These are phyloP conservation scores for Mycena indigotica DNA, from an alignment of 768 basidiomycete genomes.

Conservation along the genomic window DNA sequence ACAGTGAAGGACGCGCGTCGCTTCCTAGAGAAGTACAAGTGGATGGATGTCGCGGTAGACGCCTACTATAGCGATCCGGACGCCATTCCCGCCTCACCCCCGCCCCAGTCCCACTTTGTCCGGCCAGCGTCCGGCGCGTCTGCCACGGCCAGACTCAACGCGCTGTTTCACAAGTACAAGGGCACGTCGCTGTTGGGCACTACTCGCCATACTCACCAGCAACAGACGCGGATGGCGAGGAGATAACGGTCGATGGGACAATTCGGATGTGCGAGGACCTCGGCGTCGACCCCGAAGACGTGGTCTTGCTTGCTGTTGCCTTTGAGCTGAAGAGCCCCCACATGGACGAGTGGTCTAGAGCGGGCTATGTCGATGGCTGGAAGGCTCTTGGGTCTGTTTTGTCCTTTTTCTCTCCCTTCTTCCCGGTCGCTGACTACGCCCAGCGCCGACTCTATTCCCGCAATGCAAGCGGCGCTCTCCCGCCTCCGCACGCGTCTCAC, in stretches of 20 bases:
- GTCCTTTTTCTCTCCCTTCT: background rate
- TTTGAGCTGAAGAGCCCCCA: conserved; percentile 76
- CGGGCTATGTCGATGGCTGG: conserved; percentile 84
- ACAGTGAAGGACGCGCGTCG: conserved; percentile 60
- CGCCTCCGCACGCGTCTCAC: conserved; percentile 57
- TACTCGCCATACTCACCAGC: too few relatives aligned
- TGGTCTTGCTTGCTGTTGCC: conserved; percentile 79
- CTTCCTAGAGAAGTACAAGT: conserved; percentile 70
- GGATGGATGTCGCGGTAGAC: conserved; percentile 73
- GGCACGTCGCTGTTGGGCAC: too few relatives aligned
- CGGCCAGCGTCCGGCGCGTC: conserved; percentile 32
- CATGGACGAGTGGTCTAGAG: conserved; percentile 70
- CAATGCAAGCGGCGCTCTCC: conserved; percentile 59
- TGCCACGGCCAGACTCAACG: conserved; percentile 55
- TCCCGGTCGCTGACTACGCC: too few relatives aligned
- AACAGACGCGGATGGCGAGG: conserved; percentile 46
- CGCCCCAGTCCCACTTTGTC: conserved; percentile 1
- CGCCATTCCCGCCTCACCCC: conserved; percentile 36
- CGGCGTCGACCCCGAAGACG: conserved; percentile 73
- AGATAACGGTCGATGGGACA: conserved; percentile 79
- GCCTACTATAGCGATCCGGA: too few relatives aligned
- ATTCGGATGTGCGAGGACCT: conserved; percentile 75
- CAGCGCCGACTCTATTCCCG: conserved; percentile 67
- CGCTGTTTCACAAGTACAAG: conserved; percentile 70
- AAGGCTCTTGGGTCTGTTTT: conserved; percentile 62